A percentile compares a stretch with the other conserved stretches of the same genome.
Conservation (phyloP, 2,329 filamentous ascomycete genomes). For the Hypoxylon sp. region DNA sequence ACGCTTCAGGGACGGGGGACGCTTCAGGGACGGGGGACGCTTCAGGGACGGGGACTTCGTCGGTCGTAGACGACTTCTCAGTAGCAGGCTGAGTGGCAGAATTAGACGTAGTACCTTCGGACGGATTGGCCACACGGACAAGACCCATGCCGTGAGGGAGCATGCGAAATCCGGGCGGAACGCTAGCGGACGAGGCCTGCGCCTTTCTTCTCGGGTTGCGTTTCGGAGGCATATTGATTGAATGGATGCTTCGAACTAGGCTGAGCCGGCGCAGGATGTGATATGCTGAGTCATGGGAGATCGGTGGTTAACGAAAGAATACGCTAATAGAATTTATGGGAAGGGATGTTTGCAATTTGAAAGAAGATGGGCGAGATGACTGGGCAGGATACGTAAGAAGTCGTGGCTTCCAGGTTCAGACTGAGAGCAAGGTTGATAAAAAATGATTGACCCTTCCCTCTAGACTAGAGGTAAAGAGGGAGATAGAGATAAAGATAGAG, state of each 20-base stretch:
- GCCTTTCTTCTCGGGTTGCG: constrained; percentile 40
- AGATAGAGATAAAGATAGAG: neutral
- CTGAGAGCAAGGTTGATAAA: neutral
- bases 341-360: neutral
- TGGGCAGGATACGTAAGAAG: neutral
- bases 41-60: neutral
- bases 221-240: constrained; percentile 30
- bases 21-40: neutral
- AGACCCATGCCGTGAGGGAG: constrained; percentile 47
- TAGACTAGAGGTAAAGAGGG: no score
- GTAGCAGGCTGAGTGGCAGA: neutral
- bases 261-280: neutral
- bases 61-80: neutral
- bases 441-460: neutral
- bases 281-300: neutral
- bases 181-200: constrained; percentile 25
- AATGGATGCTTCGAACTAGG: neutral
- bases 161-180: constrained; percentile 34
- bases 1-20: neutral
- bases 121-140: neutral
- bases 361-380: neutral
- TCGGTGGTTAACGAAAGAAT: neutral
- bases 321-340: neutral
- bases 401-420: neutral
- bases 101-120: neutral